Evolutionary conservation across 2,329 filamentous ascomycete species (phyloP), one percentile per base, ranked within the genome.

Genomic region (Aspergillus quadrilineatus): DNA sequence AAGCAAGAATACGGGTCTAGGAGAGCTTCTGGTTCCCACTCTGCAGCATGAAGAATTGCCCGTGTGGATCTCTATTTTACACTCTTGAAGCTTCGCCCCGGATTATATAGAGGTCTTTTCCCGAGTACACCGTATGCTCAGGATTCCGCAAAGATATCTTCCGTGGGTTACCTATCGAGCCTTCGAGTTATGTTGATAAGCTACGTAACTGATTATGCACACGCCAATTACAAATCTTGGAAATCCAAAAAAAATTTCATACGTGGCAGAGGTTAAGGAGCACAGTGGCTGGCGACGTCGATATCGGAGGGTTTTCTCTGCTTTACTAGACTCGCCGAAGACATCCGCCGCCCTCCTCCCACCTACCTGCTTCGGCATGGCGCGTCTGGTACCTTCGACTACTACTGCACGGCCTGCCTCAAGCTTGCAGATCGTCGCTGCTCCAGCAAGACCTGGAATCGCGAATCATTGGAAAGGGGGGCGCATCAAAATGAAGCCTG

Each of bases 391-490:
- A 48, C 44, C 50, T 53, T 49, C 52, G 22, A 54, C 44, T 39
- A 47, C 36, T 43, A 44, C 54, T 58, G 55, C 57, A 58, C 56
- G 55, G 39, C 53, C 54, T 55, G 50, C 53, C 42, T 53, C 45
- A 43, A 49, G 55, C 55, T 51, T 61, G 60, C 62, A 62, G 60
- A 64, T 61, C 58, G 57, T 49, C 59, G 42, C 54, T 57, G 37
- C 29, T 57, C 49, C 58, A 57, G 56, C 55, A 51, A 59, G 57
- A 61, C 58, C 59, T 51, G 59, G 57, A 49, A 36, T 51, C 50
- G 50, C 56, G 56, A 49, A 58, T 51, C 44, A 53, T 15, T 14
- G 22, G 22, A 22, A 22, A 22, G 22, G 22, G 22, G 26, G 36
- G n/a, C 34, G 6, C 22, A 29, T 45, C 56, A 54, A 29, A 39